These are phyloP conservation scores for Dichotomocladium elegans DNA, from an alignment of 371 early-diverging fungal species.

Conservation along the genomic window DNA sequence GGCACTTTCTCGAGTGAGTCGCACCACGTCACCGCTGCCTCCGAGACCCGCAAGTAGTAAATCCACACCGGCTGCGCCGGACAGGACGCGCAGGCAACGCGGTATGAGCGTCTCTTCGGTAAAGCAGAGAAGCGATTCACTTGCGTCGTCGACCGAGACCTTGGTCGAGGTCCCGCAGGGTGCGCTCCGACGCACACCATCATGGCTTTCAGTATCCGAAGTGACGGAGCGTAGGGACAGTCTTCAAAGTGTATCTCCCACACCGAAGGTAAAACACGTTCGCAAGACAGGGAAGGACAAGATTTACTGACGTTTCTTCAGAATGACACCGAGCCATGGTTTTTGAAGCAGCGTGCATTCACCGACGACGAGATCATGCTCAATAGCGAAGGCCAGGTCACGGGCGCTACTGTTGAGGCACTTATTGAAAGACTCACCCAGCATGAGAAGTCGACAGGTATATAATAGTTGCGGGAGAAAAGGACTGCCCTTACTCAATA, in stretches of 20 bases:
- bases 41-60: conserved; percentile 12
- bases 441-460: conserved; percentile 66
- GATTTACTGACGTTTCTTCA: background rate
- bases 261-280: background rate
- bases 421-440: conserved; percentile 83
- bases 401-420: conserved; percentile 81
- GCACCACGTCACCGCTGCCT: background rate
- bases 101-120: background rate
- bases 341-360: conserved; percentile 57
- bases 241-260: too few relatives aligned
- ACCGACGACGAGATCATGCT: conserved; percentile 66
- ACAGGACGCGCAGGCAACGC: background rate
- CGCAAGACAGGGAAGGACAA: background rate
- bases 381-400: conserved; percentile 81
- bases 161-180: background rate
- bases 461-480: too few relatives aligned
- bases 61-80: conserved; percentile 10
- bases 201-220: background rate
- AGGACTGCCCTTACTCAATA: background rate
- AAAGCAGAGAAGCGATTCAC: background rate
- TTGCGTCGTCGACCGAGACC: background rate
- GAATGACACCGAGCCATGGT: conserved; percentile 58
- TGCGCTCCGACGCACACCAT: conserved; percentile 5
- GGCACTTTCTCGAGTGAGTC: background rate
- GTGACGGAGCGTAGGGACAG: background rate